phyloP scores from a whole-genome alignment of 2,329 filamentous ascomycete genomes.

The Chaetomium sp. region DNA sequence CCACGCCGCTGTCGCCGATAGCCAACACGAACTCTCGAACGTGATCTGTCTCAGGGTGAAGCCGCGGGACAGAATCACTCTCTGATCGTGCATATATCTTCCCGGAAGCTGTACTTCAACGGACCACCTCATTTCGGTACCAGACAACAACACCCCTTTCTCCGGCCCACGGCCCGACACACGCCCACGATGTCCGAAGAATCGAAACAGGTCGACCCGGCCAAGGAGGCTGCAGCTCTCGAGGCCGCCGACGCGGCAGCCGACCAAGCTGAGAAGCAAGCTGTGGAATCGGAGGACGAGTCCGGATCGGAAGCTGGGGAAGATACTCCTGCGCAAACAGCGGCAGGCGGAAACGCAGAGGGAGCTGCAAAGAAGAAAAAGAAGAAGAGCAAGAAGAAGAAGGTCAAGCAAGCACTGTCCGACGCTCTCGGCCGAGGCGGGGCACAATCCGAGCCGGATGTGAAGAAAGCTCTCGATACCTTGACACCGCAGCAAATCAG shows the following conservation, averaged over 20 bases:
- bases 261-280: conserved; percentile 31
- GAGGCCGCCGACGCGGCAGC: conserved; percentile 33
- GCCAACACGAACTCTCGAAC: too few relatives aligned
- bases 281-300: conserved; percentile 43
- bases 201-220: conserved; percentile 54
- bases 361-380: conserved; percentile 51
- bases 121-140: neutral
- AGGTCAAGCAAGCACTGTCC: conserved; percentile 44
- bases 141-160: neutral
- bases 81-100: neutral
- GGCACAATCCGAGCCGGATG: conserved; percentile 31
- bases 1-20: too few relatives aligned
- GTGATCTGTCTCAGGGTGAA: too few relatives aligned
- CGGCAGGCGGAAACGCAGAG: conserved; percentile 22
- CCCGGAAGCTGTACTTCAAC: neutral
- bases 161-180: neutral
- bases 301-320: conserved; percentile 35
- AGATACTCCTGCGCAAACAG: conserved; percentile 33
- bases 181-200: conserved; percentile 43
- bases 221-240: conserved; percentile 37
- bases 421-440: conserved; percentile 27
- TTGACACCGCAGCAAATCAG: conserved; percentile 52
- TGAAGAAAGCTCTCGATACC: conserved; percentile 46
- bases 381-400: conserved; percentile 60
- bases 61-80: too few relatives aligned